Conservation (phyloP, 129 eudicot genomes). For the Centrapalus pauciflorus region DNA sequence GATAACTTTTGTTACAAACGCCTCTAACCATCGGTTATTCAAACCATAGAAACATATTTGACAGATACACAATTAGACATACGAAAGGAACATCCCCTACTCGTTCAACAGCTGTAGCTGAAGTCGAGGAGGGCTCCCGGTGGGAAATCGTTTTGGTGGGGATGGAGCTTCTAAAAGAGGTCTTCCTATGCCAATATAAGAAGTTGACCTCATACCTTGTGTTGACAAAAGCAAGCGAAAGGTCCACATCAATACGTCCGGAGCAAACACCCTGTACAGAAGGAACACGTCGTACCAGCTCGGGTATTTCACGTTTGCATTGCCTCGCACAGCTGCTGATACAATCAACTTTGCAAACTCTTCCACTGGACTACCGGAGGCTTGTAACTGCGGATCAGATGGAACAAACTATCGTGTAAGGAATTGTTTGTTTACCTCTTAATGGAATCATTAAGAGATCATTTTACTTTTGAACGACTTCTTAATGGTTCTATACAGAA, state of each 20-base stretch:
- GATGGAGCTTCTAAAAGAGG: constrained; percentile 55
- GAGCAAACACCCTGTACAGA: constrained; percentile 76
- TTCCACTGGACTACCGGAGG: constrained; percentile 55
- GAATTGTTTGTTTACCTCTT: no score
- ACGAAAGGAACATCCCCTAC: background rate
- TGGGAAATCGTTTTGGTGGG: constrained; percentile 27
- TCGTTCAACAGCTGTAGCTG: constrained; percentile 11
- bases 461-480: no score
- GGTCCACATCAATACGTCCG: constrained; percentile 77
- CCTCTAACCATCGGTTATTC: constrained; percentile 17
- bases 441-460: no score
- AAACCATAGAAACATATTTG: constrained; percentile 6
- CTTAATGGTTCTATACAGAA: no score
- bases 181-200: constrained; percentile 66
- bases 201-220: constrained; percentile 44
- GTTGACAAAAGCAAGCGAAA: constrained; percentile 50
- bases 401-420: background rate
- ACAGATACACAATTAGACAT: constrained; percentile 10
- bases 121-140: constrained; percentile 23
- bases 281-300: constrained; percentile 90
- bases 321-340: constrained; percentile 74
- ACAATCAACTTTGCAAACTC: constrained; percentile 78
- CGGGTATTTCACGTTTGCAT: constrained; percentile 70
- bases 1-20: constrained; percentile 3
- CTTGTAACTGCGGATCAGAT: constrained; percentile 47